Conservation (phyloP, 1,139 yeast species). For the Diutina rugosa region DNA sequence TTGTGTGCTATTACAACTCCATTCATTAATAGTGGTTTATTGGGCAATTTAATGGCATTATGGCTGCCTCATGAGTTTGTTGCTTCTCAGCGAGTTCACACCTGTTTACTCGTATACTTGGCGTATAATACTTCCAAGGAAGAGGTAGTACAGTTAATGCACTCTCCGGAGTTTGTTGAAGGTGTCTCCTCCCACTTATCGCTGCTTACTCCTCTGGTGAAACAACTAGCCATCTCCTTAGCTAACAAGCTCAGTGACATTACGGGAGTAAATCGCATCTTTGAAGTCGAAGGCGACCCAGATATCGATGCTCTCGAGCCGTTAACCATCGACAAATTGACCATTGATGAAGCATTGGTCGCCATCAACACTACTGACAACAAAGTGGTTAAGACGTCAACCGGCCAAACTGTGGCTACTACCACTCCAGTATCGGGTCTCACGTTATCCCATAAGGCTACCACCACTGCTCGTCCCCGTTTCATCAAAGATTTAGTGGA, state of each 20-base stretch:
- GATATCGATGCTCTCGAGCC: neutral
- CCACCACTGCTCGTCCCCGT: neutral
- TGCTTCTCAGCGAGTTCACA: neutral
- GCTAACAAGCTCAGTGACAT: neutral
- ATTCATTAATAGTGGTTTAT: neutral
- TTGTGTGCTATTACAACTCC: neutral
- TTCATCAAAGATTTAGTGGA: neutral
- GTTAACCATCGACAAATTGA: neutral
- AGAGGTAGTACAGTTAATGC: neutral
- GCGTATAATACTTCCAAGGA: neutral
- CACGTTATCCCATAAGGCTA: neutral
- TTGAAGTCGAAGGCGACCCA: neutral
- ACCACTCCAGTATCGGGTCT: neutral
- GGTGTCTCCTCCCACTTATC: neutral
- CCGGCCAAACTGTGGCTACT: neutral
- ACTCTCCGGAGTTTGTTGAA: neutral
- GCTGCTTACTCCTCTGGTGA: neutral
- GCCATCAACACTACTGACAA: neutral
- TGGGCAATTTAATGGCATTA: neutral
- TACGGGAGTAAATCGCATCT: neutral
- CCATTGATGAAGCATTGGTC: neutral
- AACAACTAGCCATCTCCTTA: neutral
- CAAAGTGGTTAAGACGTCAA: neutral
- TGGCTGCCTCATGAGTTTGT: neutral
- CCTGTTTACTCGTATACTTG: neutral